Conservation (phyloP, 1,284 basidiomycete genomes). For the Ganoderma resinaceum region DNA sequence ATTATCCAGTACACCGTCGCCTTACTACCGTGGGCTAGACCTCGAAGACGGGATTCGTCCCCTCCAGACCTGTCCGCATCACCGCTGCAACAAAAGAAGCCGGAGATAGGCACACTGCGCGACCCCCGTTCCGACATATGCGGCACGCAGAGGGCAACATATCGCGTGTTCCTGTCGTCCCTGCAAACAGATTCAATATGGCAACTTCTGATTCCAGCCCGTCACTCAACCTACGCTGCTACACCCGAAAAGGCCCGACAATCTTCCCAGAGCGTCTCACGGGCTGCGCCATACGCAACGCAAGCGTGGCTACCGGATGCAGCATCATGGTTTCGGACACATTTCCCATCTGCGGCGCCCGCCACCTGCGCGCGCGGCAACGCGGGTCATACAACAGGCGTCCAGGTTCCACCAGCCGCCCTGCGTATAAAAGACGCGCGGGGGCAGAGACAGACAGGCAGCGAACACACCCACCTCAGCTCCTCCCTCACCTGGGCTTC, state of each 20-base stretch:
- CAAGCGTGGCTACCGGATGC: neutral
- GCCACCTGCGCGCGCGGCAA: neutral
- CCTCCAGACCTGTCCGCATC: neutral
- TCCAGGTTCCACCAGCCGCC: neutral
- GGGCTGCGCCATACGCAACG: neutral
- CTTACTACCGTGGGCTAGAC: neutral
- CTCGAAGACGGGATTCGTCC: neutral
- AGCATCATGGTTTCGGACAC: neutral
- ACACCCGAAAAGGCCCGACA: neutral
- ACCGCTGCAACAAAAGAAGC: neutral
- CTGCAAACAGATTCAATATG: neutral
- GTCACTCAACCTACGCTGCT: neutral
- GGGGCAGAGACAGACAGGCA: neutral
- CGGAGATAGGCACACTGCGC: neutral
- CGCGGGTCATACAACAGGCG: neutral
- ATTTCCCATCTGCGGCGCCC: neutral
- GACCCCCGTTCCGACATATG: neutral
- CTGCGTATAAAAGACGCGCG: conserved; percentile 4
- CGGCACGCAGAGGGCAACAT: neutral
- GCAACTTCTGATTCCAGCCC: neutral
- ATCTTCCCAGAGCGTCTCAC: neutral
- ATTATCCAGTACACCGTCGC: too few relatives aligned
- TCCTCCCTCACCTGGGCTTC: neutral
- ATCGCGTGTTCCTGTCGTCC: neutral
- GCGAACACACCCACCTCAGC: neutral